Conservation (phyloP, 2,329 filamentous ascomycete genomes). For the Talaromyces sp. region DNA sequence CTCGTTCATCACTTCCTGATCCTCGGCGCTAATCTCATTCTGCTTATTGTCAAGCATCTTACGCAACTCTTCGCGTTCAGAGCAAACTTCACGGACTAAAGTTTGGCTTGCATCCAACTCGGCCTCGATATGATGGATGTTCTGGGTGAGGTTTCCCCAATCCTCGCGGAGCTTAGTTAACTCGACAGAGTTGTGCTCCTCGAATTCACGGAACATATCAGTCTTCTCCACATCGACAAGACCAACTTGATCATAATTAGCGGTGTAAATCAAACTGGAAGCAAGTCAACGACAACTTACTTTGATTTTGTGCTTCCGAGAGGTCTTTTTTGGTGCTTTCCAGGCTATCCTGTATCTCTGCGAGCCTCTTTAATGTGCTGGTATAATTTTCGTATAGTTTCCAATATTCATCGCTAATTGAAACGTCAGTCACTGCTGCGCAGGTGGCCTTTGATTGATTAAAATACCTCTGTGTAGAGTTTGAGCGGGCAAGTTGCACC, state of each 20-base stretch:
- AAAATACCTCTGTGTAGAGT: slow-evolving; percentile 40
- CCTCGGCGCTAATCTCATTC: slow-evolving; percentile 42
- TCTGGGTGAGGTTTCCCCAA: slow-evolving; percentile 37
- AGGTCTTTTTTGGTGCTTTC: slow-evolving; percentile 40
- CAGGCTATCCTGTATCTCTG: slow-evolving; percentile 40
- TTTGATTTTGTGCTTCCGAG: slow-evolving; percentile 38
- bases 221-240: slow-evolving; percentile 42
- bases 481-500: slow-evolving; percentile 36
- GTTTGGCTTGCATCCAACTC: slow-evolving; percentile 43
- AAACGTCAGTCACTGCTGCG: not conserved
- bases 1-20: slow-evolving; percentile 43
- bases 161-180: slow-evolving; percentile 37
- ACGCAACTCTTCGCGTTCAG: slow-evolving; percentile 44
- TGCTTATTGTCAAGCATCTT: slow-evolving; percentile 43
- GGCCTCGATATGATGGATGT: slow-evolving; percentile 41
- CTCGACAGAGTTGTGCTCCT: slow-evolving; percentile 39
- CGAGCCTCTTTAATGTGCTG: slow-evolving; percentile 39
- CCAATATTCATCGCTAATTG: slow-evolving; percentile 43
- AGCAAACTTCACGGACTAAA: slow-evolving; percentile 41
- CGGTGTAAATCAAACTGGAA: not conserved
- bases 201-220: slow-evolving; percentile 41
- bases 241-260: slow-evolving; percentile 34
- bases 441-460: not conserved
- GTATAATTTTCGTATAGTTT: slow-evolving; percentile 46
- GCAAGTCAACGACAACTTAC: slow-evolving; percentile 28